Conservation (phyloP, 192 early-diverging fungal genomes). For the Spizellomyces sp. region DNA sequence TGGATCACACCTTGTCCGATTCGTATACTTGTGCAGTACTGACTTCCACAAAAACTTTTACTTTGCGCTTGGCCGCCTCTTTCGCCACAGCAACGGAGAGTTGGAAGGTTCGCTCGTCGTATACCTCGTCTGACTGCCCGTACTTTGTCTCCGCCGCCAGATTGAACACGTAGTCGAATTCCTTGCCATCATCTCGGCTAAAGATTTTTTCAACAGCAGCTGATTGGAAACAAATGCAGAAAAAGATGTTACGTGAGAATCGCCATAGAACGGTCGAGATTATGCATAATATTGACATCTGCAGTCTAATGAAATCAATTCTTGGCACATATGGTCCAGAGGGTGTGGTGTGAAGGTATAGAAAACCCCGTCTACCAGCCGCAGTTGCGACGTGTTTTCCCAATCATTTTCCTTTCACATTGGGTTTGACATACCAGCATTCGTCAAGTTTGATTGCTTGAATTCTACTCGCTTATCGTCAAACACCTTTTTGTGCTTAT, state of each 20-base stretch:
- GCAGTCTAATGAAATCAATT: too few species aligned
- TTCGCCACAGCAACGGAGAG: constrained; percentile 76
- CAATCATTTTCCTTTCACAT: background rate
- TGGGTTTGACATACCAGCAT: constrained; percentile 57
- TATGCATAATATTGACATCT: background rate
- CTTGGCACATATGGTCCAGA: too few species aligned
- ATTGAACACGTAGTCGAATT: constrained; percentile 94
- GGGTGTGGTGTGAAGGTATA: too few species aligned
- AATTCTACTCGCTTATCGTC: constrained; percentile 71
- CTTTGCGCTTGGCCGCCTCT: constrained; percentile 76
- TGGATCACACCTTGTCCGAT: constrained; percentile 57
- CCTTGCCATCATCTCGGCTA: constrained; percentile 60
- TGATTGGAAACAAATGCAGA: background rate
- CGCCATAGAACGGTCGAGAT: background rate
- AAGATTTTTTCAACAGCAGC: constrained; percentile 68
- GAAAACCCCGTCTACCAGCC: too few species aligned
- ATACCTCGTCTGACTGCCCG: constrained; percentile 81
- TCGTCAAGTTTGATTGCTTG: constrained; percentile 75
- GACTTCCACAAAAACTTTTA: constrained; percentile 79
- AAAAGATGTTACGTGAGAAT: background rate
- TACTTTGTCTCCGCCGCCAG: constrained; percentile 95
- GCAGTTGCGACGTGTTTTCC: too few species aligned
- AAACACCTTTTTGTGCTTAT: constrained; percentile 65
- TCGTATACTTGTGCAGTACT: constrained; percentile 95
- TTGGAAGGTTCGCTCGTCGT: constrained; percentile 76